These are phyloP conservation scores for Geotrichum europaeum DNA, from an alignment of 1,139 yeast species.

Conservation along the genomic window DNA sequence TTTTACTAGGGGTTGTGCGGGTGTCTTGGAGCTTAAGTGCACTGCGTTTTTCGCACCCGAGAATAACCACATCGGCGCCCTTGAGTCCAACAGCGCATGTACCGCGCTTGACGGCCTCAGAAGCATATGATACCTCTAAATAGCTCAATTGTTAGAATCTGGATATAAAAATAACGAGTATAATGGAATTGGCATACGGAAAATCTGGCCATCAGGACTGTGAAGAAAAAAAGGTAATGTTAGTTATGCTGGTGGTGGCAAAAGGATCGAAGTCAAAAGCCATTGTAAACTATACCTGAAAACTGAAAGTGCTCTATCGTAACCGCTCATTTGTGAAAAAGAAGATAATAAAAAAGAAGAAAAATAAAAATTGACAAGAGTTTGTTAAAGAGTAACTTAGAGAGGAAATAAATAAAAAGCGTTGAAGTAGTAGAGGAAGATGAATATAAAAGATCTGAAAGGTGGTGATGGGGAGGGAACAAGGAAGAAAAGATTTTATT, in stretches of 20 bases:
- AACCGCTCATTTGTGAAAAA: constrained; percentile 72
- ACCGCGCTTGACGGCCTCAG: constrained; percentile 97
- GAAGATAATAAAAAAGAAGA: neutral
- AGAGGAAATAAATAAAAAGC: neutral
- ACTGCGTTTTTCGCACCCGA: constrained; percentile 95
- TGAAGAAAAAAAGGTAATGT: constrained; percentile 22
- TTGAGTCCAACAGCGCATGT: constrained; percentile 97
- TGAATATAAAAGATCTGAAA: neutral
- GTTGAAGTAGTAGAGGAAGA: constrained; percentile 5
- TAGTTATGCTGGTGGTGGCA: constrained; percentile 6
- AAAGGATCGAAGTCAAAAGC: neutral
- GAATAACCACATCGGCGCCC: constrained; percentile 80
- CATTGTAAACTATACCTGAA: constrained; percentile 62
- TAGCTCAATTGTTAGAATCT: constrained; percentile 4
- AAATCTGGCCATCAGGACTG: constrained; percentile 98
- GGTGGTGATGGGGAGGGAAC: constrained; percentile 12
- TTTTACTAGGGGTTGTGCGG: constrained; percentile 90
- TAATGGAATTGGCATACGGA: constrained; percentile 49
- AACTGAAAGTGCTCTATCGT: constrained; percentile 98
- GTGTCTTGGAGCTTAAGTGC: constrained; percentile 94
- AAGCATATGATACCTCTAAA: constrained; percentile 88
- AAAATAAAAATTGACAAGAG: neutral
- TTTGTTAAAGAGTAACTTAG: neutral
- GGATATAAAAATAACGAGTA: neutral
- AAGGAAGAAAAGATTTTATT: neutral